Base-by-base conservation (phyloP, 164 flowering plant species). In the Aristolochia californica region DNA sequence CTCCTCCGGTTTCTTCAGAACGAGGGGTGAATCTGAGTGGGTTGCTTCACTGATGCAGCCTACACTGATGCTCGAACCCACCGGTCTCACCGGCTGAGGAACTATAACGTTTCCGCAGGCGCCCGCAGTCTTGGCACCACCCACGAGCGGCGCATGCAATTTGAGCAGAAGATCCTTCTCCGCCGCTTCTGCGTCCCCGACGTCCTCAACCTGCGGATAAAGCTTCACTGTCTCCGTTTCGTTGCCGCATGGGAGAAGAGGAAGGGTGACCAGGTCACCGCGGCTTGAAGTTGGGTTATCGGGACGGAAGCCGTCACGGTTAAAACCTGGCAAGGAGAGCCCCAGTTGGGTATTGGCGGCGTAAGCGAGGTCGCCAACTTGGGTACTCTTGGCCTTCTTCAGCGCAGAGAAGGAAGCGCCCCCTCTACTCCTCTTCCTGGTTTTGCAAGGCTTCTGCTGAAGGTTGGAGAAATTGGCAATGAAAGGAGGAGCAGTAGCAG, bases 1-100 rank as follows among this genome's bases (percentile, higher is more conserved):
- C 63, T 79, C 96, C 67, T 81, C 82, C 0, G 83, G 69, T 26
- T 61, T 70, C 70, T 72, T 79, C 4, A 34, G 17, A 18, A 45
- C 53, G 14, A 62, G 68, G 47, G 21, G 23, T 20, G 27, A 34
- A 2, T 2, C 40, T 25, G 23, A 44, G 58, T 26, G 48, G 7
- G 60, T 56, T 56, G 62, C 59, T 24, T 75, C 76, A 14, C 43
- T 70, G 65, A 83, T 81, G 69, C 68, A 49, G 10, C 72, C 68
- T 2, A 87, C 80, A 20, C 68, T 74, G 43, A 94, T 82, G 70
- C 68, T 80, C 4, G 97, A 93, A 1, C 87, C 83, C 0, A 90
- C 68, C 0, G 94, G 93, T 13, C 95, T 75, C 27, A 94, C 64
- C 15, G 99, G 81, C 70, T 69, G 83, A 10, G 94, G 94, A 13